Evolutionary conservation across 192 early-diverging fungal species (phyloP).

Genomic region (Mortierella claussenii): DNA sequence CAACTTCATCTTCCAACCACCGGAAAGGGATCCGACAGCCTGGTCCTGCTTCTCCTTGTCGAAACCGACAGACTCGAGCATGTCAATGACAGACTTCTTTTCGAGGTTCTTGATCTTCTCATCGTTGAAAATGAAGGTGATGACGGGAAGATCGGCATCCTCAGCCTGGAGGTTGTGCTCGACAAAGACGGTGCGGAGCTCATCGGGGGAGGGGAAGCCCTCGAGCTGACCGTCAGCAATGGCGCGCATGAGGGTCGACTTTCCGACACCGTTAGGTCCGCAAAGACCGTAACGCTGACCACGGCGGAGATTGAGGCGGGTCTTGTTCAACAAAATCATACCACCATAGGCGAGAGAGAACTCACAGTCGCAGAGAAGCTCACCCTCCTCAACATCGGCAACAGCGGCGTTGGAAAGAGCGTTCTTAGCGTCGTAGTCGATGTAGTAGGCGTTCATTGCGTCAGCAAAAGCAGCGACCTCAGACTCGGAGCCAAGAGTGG

Average conservation of each 20-base stretch:
- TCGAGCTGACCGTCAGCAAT: constrained; percentile 85
- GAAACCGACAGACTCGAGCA: constrained; percentile 75
- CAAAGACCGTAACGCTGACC: constrained; percentile 85
- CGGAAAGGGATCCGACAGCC: constrained; percentile 79
- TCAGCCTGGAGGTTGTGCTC: constrained; percentile 81
- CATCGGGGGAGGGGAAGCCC: constrained; percentile 80
- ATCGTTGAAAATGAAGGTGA: constrained; percentile 73
- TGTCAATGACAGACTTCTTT: constrained; percentile 51
- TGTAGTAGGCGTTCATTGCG: constrained; percentile 57
- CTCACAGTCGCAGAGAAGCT: constrained; percentile 74
- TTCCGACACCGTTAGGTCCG: constrained; percentile 87
- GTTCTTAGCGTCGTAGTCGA: constrained; percentile 55
- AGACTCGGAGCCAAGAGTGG: constrained; percentile 63
- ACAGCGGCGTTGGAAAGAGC: constrained; percentile 56
- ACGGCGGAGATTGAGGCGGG: constrained; percentile 69
- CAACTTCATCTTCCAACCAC: constrained; percentile 93
- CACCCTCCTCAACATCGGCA: constrained; percentile 65
- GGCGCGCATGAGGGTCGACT: constrained; percentile 87
- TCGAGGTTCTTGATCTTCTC: constrained; percentile 68
- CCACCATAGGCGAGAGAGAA: constrained; percentile 86
- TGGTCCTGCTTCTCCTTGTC: constrained; percentile 68
- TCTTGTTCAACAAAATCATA: constrained; percentile 83
- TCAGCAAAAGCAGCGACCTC: constrained; percentile 60
- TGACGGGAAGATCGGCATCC: constrained; percentile 73
- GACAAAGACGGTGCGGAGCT: constrained; percentile 83